These are phyloP conservation scores for Colletotrichum trifolii DNA, from an alignment of 2,329 filamentous ascomycete genomes.

Conservation along the genomic window DNA sequence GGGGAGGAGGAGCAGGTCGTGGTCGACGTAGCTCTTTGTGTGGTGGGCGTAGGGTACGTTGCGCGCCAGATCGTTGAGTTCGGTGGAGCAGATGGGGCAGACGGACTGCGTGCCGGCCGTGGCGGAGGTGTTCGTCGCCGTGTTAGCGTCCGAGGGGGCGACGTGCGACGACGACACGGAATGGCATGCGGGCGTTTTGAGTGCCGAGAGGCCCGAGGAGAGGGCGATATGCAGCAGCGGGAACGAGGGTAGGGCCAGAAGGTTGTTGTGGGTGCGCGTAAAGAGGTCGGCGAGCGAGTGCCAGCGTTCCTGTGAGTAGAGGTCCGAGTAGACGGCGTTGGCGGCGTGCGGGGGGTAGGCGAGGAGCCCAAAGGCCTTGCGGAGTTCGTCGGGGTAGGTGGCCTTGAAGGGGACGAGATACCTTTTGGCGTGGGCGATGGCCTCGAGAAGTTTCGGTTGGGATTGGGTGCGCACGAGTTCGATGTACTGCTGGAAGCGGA, in stretches of 20 bases:
- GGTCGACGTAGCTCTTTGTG: slow-evolving; percentile 91
- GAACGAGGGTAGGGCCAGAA: slow-evolving; percentile 83
- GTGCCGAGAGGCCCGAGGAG: slow-evolving; percentile 88
- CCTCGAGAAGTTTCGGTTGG: slow-evolving; percentile 75
- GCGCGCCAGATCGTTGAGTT: slow-evolving; percentile 90
- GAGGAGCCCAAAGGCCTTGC: slow-evolving; percentile 81
- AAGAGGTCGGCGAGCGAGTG: slow-evolving; percentile 81
- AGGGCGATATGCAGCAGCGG: slow-evolving; percentile 92
- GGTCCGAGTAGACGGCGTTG: slow-evolving; percentile 56
- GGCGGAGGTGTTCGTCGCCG: slow-evolving; percentile 42
- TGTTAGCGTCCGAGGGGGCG: slow-evolving; percentile 47
- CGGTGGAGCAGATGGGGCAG: slow-evolving; percentile 95
- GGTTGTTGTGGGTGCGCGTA: slow-evolving; percentile 84
- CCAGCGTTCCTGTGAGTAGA: slow-evolving; percentile 84
- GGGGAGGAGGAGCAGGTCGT: slow-evolving; percentile 86
- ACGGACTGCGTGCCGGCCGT: slow-evolving; percentile 54
- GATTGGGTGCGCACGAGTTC: slow-evolving; percentile 82
- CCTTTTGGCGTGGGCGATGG: slow-evolving; percentile 84
- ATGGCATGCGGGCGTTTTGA: slow-evolving; percentile 96
- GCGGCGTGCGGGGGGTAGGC: slow-evolving; percentile 74
- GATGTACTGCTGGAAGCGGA: slow-evolving; percentile 94
- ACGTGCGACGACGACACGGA: slow-evolving; percentile 65
- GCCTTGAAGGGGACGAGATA: slow-evolving; percentile 78
- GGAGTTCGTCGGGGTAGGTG: slow-evolving; percentile 75
- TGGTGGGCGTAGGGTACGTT: slow-evolving; percentile 95